These are phyloP conservation scores for Xylaria hypoxylon DNA, from an alignment of 2,329 filamentous ascomycete genomes.

Conservation along the genomic window DNA sequence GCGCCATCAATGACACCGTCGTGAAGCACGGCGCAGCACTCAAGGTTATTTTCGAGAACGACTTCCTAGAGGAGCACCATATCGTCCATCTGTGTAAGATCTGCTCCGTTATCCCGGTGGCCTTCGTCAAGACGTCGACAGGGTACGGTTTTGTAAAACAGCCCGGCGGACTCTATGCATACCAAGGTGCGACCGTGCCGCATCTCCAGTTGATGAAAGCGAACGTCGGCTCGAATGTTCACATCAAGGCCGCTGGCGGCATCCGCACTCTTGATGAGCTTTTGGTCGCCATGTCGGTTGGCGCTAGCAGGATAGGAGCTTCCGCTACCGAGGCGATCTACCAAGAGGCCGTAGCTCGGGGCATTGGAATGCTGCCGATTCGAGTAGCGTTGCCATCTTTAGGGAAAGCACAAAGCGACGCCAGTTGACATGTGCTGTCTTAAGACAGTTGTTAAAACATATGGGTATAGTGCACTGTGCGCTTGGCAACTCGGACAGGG, in stretches of 20 bases:
- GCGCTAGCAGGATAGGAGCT: slow-evolving; percentile 67
- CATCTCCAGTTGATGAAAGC: slow-evolving; percentile 67
- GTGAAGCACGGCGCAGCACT: slow-evolving; percentile 57
- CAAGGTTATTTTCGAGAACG: slow-evolving; percentile 74
- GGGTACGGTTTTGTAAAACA: slow-evolving; percentile 72
- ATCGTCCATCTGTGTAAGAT: slow-evolving; percentile 66
- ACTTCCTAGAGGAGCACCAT: slow-evolving; percentile 63
- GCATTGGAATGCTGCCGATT: slow-evolving; percentile 35
- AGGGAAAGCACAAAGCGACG: not conserved
- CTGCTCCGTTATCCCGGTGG: slow-evolving; percentile 63
- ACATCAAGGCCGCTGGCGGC: slow-evolving; percentile 69
- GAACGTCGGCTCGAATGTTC: slow-evolving; percentile 56
- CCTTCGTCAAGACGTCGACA: slow-evolving; percentile 71
- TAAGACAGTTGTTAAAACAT: no score
- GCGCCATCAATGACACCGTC: slow-evolving; percentile 62
- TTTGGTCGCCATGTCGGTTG: slow-evolving; percentile 64
- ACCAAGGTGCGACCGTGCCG: slow-evolving; percentile 63
- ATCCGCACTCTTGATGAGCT: slow-evolving; percentile 68
- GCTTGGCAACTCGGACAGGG: not conserved
- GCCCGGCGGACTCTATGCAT: slow-evolving; percentile 62
- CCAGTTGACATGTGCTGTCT: not conserved
- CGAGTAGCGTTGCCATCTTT: slow-evolving; percentile 18
- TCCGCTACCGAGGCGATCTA: slow-evolving; percentile 67
- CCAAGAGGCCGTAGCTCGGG: slow-evolving; percentile 62
- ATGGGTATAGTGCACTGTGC: not conserved